Evolutionary conservation across 1,284 basidiomycete species (phyloP), one percentile per base, ranked within the genome.

Genomic region (Ustilago cynodontis): DNA sequence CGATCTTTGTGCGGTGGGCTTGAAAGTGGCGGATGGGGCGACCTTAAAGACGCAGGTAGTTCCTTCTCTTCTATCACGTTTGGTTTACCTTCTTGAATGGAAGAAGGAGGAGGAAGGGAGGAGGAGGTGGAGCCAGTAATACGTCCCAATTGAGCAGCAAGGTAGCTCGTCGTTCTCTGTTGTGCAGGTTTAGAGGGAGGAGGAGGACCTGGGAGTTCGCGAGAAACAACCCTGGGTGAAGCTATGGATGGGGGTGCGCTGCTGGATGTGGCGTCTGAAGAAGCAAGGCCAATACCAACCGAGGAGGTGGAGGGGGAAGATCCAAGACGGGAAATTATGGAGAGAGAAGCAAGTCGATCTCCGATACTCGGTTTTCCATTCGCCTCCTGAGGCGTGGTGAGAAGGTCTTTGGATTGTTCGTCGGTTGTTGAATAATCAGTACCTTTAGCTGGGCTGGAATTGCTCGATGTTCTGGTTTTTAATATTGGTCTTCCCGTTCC

Each of bases 331-430:
- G 83, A 80, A 11, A 86, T 73, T 16, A 89, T 90, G 2, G 90
- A 90, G 75, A 94, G 90, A 65, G 89, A 90, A 5, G 93, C 92
- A 71, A 94, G 86, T 20, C 66, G 43, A 22, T 65, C 63, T 2
- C 59, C 62, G 35, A 62, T 49, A 3, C 53, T 58, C 1, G 50
- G 63, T 33, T 71, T 62, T 18, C 13, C 31, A 11, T 5, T 33
- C 31, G 11, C 31, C 5, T 33, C 49, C 2, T 43, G 33, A 11
- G 24, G 43, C 3, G 51, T 14, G 0, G 52, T 49, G 18, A 13
- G 45, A 8, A 39, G 31, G 10, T 67, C 65, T 47, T 58, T 66
- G 9, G 22, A 13, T 31, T 58, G 65, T 54, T 67, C 65, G 0
- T 53, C 65, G 11, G 13, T 13, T 2, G 24, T 22, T 18, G 65